Evolutionary conservation across 805 yeast species (phyloP).

Genomic region (Teunomyces aglyptinius): DNA sequence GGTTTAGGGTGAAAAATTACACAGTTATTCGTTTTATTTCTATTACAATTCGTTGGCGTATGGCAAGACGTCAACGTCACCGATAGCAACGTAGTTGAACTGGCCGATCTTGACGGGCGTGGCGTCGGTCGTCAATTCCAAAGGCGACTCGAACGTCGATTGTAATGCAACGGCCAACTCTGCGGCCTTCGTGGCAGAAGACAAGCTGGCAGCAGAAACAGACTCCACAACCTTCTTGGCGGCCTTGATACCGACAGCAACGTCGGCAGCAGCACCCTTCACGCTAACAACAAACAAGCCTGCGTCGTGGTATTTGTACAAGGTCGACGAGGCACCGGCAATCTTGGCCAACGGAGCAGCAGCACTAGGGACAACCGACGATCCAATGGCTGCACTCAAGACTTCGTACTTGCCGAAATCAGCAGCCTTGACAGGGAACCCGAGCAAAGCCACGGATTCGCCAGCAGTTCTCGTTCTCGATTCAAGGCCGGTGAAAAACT

Average conservation of each 20-base stretch:
- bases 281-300: slow-evolving; percentile 75
- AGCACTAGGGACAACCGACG: slow-evolving; percentile 56
- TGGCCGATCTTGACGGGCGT: slow-evolving; percentile 49
- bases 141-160: slow-evolving; percentile 32
- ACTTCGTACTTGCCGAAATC: slow-evolving; percentile 68
- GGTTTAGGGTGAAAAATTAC: neutral
- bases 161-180: slow-evolving; percentile 44
- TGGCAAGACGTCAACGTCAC: slow-evolving; percentile 84
- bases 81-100: slow-evolving; percentile 85
- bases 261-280: slow-evolving; percentile 53
- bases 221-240: slow-evolving; percentile 45
- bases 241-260: slow-evolving; percentile 58
- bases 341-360: slow-evolving; percentile 48
- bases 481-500: slow-evolving; percentile 62
- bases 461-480: slow-evolving; percentile 64
- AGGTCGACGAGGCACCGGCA: slow-evolving; percentile 49
- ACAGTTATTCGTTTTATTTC: neutral
- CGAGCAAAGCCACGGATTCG: slow-evolving; percentile 72
- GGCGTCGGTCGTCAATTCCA: slow-evolving; percentile 29
- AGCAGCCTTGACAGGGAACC: slow-evolving; percentile 68
- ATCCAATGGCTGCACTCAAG: slow-evolving; percentile 65
- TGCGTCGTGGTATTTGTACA: slow-evolving; percentile 71
- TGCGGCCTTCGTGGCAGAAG: slow-evolving; percentile 47
- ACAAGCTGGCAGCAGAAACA: slow-evolving; percentile 50
- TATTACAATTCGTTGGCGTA: slow-evolving; percentile 79